Percentiles rank a stretch among this genome's conserved stretches.
Conservation (phyloP, 768 basidiomycete species). For the Lyophyllum semitale region DNA sequence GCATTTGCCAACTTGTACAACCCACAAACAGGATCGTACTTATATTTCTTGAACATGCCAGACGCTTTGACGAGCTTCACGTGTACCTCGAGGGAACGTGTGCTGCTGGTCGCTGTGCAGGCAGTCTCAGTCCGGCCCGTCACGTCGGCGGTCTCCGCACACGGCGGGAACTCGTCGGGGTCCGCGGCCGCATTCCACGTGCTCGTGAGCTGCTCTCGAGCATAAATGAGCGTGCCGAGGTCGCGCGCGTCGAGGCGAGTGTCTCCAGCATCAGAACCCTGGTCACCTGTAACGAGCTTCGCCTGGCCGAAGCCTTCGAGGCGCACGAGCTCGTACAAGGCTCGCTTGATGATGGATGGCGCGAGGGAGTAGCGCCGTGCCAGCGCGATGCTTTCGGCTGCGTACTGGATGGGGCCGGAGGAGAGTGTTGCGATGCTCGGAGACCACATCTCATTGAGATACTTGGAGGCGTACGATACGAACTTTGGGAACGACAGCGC, state of each 20-base stretch:
- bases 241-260: constrained; percentile 3
- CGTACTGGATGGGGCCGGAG: constrained; percentile 18
- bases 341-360: constrained; percentile 32
- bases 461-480: constrained; percentile 26
- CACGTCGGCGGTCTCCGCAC: neutral
- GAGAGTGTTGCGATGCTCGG: constrained; percentile 24
- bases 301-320: constrained; percentile 27
- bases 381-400: constrained; percentile 32
- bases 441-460: constrained; percentile 35
- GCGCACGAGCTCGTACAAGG: constrained; percentile 41
- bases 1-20: constrained; percentile 30
- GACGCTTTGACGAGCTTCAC: constrained; percentile 19
- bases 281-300: neutral
- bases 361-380: constrained; percentile 29
- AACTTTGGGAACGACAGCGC: constrained; percentile 31
- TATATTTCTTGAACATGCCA: constrained; percentile 27
- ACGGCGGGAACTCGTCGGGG: constrained; percentile 6
- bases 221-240: constrained; percentile 10
- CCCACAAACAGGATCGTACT: constrained; percentile 36
- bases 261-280: neutral
- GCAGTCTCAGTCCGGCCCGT: no score
- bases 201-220: constrained; percentile 20
- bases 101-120: constrained; percentile 3
- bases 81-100: constrained; percentile 4
- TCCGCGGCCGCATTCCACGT: constrained; percentile 20